phyloP scores from a whole-genome alignment of 805 yeast species.

The Candida sphagnicola region DNA sequence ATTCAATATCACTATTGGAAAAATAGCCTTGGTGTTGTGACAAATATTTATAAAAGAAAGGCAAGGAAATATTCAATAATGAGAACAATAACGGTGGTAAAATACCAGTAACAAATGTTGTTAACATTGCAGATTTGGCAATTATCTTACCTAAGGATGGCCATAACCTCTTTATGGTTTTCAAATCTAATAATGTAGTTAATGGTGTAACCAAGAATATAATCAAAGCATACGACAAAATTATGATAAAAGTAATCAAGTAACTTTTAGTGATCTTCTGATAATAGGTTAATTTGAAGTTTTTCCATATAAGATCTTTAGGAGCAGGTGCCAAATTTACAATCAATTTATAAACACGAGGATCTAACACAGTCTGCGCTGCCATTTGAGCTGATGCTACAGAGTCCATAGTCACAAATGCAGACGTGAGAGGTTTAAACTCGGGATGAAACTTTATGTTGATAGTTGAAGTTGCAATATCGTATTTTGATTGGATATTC shows the following conservation, averaged over 20 bases:
- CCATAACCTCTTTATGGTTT: constrained; percentile 54
- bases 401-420: constrained; percentile 65
- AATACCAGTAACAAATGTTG: constrained; percentile 58
- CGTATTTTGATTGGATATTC: constrained; percentile 29
- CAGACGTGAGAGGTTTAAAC: constrained; percentile 41
- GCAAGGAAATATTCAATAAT: constrained; percentile 47
- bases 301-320: constrained; percentile 43
- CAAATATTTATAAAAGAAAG: constrained; percentile 51
- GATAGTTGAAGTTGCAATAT: constrained; percentile 20
- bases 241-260: constrained; percentile 39
- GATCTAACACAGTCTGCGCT: constrained; percentile 92
- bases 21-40: constrained; percentile 50
- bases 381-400: constrained; percentile 96
- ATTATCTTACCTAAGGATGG: constrained; percentile 55
- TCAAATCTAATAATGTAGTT: constrained; percentile 53
- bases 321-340: constrained; percentile 82
- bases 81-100: constrained; percentile 60
- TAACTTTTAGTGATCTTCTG: constrained; percentile 36
- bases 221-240: constrained; percentile 47
- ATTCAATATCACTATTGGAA: constrained; percentile 56
- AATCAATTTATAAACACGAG: constrained; percentile 77
- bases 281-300: constrained; percentile 39
- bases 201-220: constrained; percentile 55
- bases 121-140: constrained; percentile 45
- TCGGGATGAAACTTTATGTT: constrained; percentile 20